Conservation (phyloP, 2,329 filamentous ascomycete genomes). For the Piedraia hortae region DNA sequence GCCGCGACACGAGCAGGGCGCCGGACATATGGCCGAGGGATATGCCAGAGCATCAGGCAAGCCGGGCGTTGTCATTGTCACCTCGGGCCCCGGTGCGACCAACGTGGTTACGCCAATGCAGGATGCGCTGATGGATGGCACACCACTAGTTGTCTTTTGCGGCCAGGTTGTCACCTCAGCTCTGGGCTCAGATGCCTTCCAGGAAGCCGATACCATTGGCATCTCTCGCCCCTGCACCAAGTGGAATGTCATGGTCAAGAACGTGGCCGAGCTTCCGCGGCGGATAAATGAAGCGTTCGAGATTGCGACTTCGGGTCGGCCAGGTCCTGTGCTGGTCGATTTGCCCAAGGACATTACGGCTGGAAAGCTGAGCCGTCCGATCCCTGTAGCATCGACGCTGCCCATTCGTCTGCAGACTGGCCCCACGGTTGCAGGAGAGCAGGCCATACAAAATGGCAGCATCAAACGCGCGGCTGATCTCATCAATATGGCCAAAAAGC, state of each 20-base stretch:
- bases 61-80: conserved; percentile 87
- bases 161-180: conserved; percentile 76
- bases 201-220: conserved; percentile 81
- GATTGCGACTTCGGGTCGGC: conserved; percentile 80
- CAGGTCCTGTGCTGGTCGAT: conserved; percentile 84
- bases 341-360: conserved; percentile 91
- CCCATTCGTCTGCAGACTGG: conserved; percentile 68
- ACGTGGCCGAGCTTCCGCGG: conserved; percentile 69
- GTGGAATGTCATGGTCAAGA: conserved; percentile 98
- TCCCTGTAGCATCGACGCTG: conserved; percentile 46
- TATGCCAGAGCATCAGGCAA: conserved; percentile 84
- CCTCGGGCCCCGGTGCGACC: conserved; percentile 83
- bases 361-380: conserved; percentile 53
- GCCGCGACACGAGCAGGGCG: conserved; percentile 87
- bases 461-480: conserved; percentile 54
- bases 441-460: conserved; percentile 41
- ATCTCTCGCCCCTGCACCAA: conserved; percentile 91
- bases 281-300: conserved; percentile 96
- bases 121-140: conserved; percentile 83
- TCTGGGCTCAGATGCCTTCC: conserved; percentile 89
- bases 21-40: conserved; percentile 94
- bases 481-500: conserved; percentile 75
- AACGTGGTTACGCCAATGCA: conserved; percentile 94
- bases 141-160: conserved; percentile 81
- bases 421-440: conserved; percentile 48